Base-by-base conservation (phyloP, 2,329 filamentous ascomycete species). In the Aspergillus brunneoviolaceus region DNA sequence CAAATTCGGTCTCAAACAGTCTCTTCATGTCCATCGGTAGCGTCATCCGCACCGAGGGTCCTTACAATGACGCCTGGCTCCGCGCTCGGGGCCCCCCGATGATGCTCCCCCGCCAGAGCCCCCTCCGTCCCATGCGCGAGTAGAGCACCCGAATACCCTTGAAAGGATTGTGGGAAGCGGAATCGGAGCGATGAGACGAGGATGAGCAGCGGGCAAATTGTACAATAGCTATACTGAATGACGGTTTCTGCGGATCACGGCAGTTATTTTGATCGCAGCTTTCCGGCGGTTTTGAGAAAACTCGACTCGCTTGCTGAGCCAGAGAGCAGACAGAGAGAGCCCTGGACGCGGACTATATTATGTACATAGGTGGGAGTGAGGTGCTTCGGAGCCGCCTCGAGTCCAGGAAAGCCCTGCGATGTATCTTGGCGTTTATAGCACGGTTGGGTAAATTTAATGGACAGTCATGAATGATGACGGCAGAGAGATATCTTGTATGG, bases 21-120 rank as follows among this genome's bases (percentile, higher is more conserved):
- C 97, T 98, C 81, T 99, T 99, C 84, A 99, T 99, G 95, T 94
- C 91, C 60, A 96, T 99, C 69, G 95, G 95, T 68, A 96, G 92
- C 69, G 93, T 96, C 49, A 97, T 99, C 72, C 90, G 95, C 73
- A 93, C 92, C 61, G 95, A 99, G 70, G 87, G 91, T 65, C 91
- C 91, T 49, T 87, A 89, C 42, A 88, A 90, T 70, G 82, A 89
- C 60, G 86, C 90, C 60, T 96, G 94, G 80, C 85, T 87, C 67
- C 86, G 86, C 74, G 87, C 90, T 54, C 87, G 89, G 67, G 83
- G 89, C 69, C 85, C 86, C 64, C 91, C 93, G 25, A 87, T 94
- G 70, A 86, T 96, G 65, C 77, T 86, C 69, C 82, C 82, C 35
- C 74, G 79, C 63, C 75, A 80, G 62, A 74, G 71, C 59, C 70